A percentile compares a stretch with the other conserved stretches of the same genome.
These are phyloP conservation scores for Scytalidium lignicola DNA, from an alignment of 2,329 filamentous ascomycete genomes.

Conservation along the genomic window DNA sequence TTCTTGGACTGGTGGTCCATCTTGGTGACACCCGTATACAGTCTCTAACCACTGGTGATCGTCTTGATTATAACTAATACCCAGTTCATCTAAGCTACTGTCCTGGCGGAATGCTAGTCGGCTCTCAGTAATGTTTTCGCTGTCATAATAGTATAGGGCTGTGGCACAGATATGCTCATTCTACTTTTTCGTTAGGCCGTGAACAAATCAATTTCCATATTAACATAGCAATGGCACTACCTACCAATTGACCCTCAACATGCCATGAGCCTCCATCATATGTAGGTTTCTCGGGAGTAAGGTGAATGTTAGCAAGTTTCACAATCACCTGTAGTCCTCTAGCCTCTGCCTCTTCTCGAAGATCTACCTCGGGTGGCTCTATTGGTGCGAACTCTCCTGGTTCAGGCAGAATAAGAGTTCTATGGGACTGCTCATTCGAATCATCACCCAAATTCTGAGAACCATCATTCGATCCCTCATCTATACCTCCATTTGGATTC, in stretches of 20 bases:
- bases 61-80: constrained; percentile 7
- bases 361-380: constrained; percentile 1
- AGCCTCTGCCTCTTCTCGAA: constrained; percentile 41
- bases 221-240: not conserved
- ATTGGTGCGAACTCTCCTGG: constrained; percentile 6
- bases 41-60: constrained; percentile 11
- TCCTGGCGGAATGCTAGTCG: constrained; percentile 37
- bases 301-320: constrained; percentile 51
- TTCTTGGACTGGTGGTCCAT: constrained; percentile 26
- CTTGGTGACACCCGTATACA: constrained; percentile 10
- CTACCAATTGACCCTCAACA: constrained; percentile 17
- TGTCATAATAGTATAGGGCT: constrained; percentile 45
- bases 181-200: constrained; percentile 16
- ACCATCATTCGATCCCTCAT: too few relatives aligned
- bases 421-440: constrained; percentile 3
- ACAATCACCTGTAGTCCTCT: constrained; percentile 36
- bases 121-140: constrained; percentile 40
- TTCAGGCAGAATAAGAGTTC: constrained; percentile 6
- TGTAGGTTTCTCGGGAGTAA: constrained; percentile 46
- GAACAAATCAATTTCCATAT: not conserved
- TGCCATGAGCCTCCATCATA: constrained; percentile 44
- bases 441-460: too few relatives aligned
- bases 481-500: constrained; percentile 7
- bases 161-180: constrained; percentile 53
- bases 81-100: constrained; percentile 5